Evolutionary conservation across 2,329 filamentous ascomycete genomes (phyloP), one percentile per base, ranked within the genome.

Genomic region (Thermothelomyces thermophilus): DNA sequence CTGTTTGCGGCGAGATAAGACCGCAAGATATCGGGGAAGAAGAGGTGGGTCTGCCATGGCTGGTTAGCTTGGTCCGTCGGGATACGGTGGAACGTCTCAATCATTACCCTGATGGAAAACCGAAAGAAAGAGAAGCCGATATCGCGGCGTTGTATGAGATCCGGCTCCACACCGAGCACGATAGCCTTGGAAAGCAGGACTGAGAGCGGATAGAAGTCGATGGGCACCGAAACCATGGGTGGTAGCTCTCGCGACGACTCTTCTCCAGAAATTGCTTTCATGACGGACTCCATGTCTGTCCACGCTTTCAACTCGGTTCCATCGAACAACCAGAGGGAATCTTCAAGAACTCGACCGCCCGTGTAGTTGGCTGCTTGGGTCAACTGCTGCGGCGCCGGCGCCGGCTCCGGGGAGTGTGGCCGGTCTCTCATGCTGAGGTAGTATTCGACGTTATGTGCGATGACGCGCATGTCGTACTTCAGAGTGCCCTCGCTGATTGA

Each of bases 401-500:
- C 51, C 24, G 63, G 57, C 30, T 62, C 65, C 48, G 72, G 65
- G 33, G 71, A 68, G 6, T 43, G 48, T 11, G 81, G 82, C 61
- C 94, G 87, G 63, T 98, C 93, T 56, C 90, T 83, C 82, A 94
- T 94, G 60, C 93, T 82, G 47, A 85, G 84, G 65, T 95, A 96
- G 62, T 93, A 97, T 66, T 98, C 93, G 35, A 97, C 90, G 61
- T 95, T 94, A 61, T 96, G 89, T 11, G 90, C 90, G 63, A 98
- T 86, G 52, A 97, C 86, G 9, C 90, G 86, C 93, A 98, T 98
- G 63, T 97, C 91, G 63, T 98, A 98, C 70, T 96, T 97, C 45
- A 96, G 75, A 59, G 90, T 86, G 5, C 87, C 87, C 37, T 86
- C 86, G 45, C 87, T 90, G 5, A 88, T 74, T 0, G 89, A 90